phyloP scores from a whole-genome alignment of 2,329 filamentous ascomycete genomes.

The Neonectria faginata region DNA sequence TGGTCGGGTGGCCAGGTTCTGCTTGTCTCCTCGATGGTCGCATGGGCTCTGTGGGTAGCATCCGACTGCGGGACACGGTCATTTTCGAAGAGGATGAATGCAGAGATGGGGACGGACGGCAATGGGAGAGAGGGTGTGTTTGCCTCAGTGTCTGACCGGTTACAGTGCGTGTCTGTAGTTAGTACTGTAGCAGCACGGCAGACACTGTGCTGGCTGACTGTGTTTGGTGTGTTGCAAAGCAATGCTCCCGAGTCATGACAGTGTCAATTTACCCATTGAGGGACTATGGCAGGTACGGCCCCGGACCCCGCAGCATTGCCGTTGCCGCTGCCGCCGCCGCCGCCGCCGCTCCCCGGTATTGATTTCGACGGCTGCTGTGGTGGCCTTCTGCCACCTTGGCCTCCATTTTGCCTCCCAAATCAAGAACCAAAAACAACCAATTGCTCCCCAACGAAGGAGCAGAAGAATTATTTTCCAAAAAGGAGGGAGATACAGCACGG shows the following conservation, averaged over 20 bases:
- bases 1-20: slow-evolving; percentile 33
- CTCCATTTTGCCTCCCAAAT: slow-evolving; percentile 38
- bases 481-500: not conserved
- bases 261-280: slow-evolving; percentile 19
- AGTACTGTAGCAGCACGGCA: slow-evolving; percentile 4
- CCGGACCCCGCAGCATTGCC: not conserved
- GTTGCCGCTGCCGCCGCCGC: not conserved
- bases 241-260: slow-evolving; percentile 27
- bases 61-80: slow-evolving; percentile 34
- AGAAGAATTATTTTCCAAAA: slow-evolving; percentile 26
- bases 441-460: slow-evolving; percentile 14
- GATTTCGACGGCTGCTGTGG: slow-evolving; percentile 30
- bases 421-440: slow-evolving; percentile 31
- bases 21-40: slow-evolving; percentile 28
- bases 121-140: not conserved
- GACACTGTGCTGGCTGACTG: slow-evolving; percentile 7
- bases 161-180: not conserved
- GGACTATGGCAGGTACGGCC: slow-evolving; percentile 23
- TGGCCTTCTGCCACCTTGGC: slow-evolving; percentile 33
- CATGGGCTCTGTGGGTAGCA: slow-evolving; percentile 39
- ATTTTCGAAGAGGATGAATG: slow-evolving; percentile 28
- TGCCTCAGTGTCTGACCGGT: slow-evolving; percentile 5
- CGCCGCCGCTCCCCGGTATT: not conserved
- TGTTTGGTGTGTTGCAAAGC: not conserved
- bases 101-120: slow-evolving; percentile 24